Base-by-base conservation (phyloP, 2,329 filamentous ascomycete genomes). In the Fusarium virguliforme region DNA sequence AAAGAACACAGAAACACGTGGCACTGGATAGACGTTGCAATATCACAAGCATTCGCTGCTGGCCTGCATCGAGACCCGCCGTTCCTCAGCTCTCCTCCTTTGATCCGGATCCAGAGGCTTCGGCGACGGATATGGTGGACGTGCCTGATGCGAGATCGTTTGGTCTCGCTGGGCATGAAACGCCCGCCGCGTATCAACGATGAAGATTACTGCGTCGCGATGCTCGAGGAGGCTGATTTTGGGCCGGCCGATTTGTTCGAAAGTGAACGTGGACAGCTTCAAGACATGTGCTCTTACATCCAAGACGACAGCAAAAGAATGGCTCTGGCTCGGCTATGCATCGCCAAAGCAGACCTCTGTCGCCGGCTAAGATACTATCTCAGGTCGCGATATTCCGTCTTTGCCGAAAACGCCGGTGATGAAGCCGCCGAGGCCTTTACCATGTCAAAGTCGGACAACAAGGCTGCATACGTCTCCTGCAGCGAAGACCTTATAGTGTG, bases 101-200 rank as follows among this genome's bases (percentile, higher is more conserved):
- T 88, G 57, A 91, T 37, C 4, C 38, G 56, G 15, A 10, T 92
- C 73, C 92, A 94, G 77, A 92, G 90, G 75, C 84, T 97, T 51
- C 97, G 94, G 92, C 97, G 97, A 81, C 88, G 94, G 51, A 95
- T 98, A 74, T 98, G 95, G 95, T 98, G 95, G 95, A 96, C 93
- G 30, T 97, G 93, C 69, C 97, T 97, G 77, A 97, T 97, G 89
- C 91, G 95, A 54, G 95, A 98, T 81, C 92, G 94, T 51, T 86
- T 97, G 43, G 93, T 97, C 65, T 95, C 95, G 2, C 84, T 98
- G 9, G 95, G 94, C 57, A 97, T 97, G 94, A 90, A 95, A 56
- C 89, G 95, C 58, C 94, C 94, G 2, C 97, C 94, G 34, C 88
- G 94, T 53, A 96, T 98, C 80, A 95, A 96, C 84, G 91, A 94